Evolutionary conservation across 2,329 filamentous ascomycete genomes (phyloP).

Genomic region (Colletotrichum viniferum): DNA sequence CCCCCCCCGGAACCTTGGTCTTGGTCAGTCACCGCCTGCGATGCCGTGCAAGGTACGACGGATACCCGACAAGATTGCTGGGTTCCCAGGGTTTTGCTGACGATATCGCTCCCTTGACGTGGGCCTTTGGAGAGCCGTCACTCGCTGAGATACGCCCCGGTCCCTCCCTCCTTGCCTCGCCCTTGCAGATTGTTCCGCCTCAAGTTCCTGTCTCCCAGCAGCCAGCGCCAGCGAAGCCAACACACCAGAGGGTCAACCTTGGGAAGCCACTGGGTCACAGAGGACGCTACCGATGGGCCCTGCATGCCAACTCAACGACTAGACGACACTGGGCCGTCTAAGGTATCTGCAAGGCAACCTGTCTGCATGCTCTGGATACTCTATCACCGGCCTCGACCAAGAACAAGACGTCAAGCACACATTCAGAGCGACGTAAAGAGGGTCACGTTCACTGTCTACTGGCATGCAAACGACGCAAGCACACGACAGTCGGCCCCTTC

Average conservation of each 20-base stretch:
- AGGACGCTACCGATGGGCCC: neutral
- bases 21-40: slow-evolving; percentile 16
- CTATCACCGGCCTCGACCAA: neutral
- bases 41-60: slow-evolving; percentile 11
- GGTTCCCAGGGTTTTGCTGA: neutral
- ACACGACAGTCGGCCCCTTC: slow-evolving; percentile 3
- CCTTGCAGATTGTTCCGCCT: slow-evolving; percentile 2
- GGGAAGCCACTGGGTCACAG: neutral
- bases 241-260: neutral
- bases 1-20: slow-evolving; percentile 7
- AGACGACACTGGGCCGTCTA: neutral
- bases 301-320: neutral
- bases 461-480: slow-evolving; percentile 19
- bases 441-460: slow-evolving; percentile 11
- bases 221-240: slow-evolving; percentile 2
- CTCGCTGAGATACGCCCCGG: neutral
- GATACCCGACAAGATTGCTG: neutral
- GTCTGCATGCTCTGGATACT: neutral
- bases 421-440: neutral
- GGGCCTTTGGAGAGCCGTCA: neutral
- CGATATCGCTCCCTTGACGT: neutral
- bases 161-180: neutral
- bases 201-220: slow-evolving; percentile 7
- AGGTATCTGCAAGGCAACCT: slow-evolving; percentile 11
- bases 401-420: neutral